A percentile compares a stretch with the other conserved stretches of the same genome.
Conservation (phyloP, 306 rosid species). For the Myrica gale region DNA sequence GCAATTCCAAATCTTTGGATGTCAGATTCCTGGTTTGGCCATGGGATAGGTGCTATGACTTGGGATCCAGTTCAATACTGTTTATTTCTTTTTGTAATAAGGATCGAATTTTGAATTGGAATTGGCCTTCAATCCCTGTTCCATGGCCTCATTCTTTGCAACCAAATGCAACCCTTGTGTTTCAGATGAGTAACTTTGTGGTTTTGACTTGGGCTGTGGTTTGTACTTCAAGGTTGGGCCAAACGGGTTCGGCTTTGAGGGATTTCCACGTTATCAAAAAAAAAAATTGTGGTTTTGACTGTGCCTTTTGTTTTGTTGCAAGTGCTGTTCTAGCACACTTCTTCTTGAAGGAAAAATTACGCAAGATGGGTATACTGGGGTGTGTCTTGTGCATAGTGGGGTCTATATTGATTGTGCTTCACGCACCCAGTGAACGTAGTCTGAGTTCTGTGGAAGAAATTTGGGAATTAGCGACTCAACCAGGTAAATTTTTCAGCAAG, state of each 20-base stretch:
- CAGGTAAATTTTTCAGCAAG: constrained; percentile 43
- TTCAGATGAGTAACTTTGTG: neutral
- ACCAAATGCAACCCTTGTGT: neutral
- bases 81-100: too few relatives aligned
- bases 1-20: neutral
- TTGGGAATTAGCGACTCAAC: constrained; percentile 83
- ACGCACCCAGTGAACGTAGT: constrained; percentile 63
- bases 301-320: neutral
- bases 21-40: neutral
- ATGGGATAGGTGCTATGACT: neutral
- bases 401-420: constrained; percentile 71
- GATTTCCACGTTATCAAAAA: too few relatives aligned
- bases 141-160: neutral
- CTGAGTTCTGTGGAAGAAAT: constrained; percentile 67
- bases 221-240: too few relatives aligned
- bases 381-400: constrained; percentile 82
- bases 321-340: constrained; percentile 90
- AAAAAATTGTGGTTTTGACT: constrained; percentile 8
- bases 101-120: neutral
- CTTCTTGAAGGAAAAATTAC: constrained; percentile 73
- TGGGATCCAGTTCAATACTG: neutral
- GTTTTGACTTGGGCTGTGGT: too few relatives aligned
- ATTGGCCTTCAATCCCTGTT: neutral
- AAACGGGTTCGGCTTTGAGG: too few relatives aligned
- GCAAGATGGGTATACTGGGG: constrained; percentile 82